Percentiles rank a stretch among this genome's conserved stretches.
phyloP scores from a whole-genome alignment of 192 early-diverging fungal species.

The Obelidium mucronatum region DNA sequence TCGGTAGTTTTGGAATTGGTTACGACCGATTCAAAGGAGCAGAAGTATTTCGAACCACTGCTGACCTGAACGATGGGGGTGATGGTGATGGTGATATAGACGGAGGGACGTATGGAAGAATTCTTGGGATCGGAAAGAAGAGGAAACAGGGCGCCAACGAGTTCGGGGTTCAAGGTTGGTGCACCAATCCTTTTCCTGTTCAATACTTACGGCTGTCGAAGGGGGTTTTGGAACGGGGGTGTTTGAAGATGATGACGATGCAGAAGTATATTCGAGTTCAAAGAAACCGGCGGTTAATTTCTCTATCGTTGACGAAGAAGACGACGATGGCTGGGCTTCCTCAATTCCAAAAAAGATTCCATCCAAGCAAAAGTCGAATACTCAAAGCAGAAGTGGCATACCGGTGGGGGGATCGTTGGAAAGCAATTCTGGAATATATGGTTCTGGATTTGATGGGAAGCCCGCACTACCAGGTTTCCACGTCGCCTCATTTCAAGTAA shows the following conservation, averaged over 20 bases:
- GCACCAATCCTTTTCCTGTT: too few relatives aligned
- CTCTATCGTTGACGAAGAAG: constrained; percentile 47
- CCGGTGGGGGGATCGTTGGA: too few relatives aligned
- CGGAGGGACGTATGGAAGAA: too few relatives aligned
- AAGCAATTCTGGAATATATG: not conserved
- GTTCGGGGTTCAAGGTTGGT: too few relatives aligned
- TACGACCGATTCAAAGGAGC: constrained; percentile 71
- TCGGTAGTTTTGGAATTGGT: constrained; percentile 69
- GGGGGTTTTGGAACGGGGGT: constrained; percentile 71
- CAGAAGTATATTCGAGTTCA: constrained; percentile 48
- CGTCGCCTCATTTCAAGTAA: constrained; percentile 45
- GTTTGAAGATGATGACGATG: constrained; percentile 65
- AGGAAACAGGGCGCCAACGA: too few relatives aligned
- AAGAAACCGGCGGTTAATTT: constrained; percentile 30
- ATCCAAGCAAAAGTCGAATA: not conserved
- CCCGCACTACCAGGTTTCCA: constrained; percentile 62
- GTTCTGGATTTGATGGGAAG: constrained; percentile 59
- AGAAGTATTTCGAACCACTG: constrained; percentile 62
- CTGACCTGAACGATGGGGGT: not conserved
- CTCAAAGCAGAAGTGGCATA: not conserved
- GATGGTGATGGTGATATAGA: not conserved
- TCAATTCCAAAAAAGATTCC: not conserved
- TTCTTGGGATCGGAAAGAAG: too few relatives aligned
- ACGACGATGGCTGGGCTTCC: constrained; percentile 39
- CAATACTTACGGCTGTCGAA: too few relatives aligned